Base-by-base conservation (phyloP, 192 early-diverging fungal genomes). In the Globomyces pollinis-pini region DNA sequence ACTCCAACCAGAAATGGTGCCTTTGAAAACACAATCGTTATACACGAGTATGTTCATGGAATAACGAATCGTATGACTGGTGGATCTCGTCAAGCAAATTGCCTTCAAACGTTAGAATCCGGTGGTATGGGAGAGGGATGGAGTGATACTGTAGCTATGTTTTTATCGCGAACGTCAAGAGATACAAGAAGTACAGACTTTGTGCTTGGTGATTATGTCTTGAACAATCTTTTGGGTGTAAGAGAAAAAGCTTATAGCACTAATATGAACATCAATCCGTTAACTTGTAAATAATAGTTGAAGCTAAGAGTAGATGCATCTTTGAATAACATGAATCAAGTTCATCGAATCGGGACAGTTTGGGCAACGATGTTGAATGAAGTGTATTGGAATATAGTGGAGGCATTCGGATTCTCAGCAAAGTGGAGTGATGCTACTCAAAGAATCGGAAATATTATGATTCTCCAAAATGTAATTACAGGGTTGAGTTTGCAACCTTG, bases 401-500 rank as follows among this genome's bases (percentile, higher is more conserved):
- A 68, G 21, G 33, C 15, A 30, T 58, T 64, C 21, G 78, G 78
- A 1, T 59, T 61, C 26, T 59, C 58, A 1, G 51, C 38, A 9
- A 20, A 15, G 16, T 24, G 12, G 38, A 50, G 44, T 24, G 43
- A 65, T 55, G 16, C 51, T 15, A 36, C 35, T 50, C 28, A 29
- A 18, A 29, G 18, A 53, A 59, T 36, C 1, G 13, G 0, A 36
- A 39, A 5, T 21, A 11, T 21, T 28, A 51, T 78, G 13, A 60
- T 71, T 58, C n/a, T 84, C 39, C 78, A 74, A 53, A 58, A 81
- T 23, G 33, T 85, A 23, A 38, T 86, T 5, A 71, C 74, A 18
- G 73, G 68, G 16, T 61, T 86, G 66, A 77, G 74, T 60, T 63
- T 84, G 11, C 81, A 85, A 67, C 85, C 83, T 9, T 86, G 84